Evolutionary conservation across 2,329 filamentous ascomycete genomes (phyloP), one percentile per base, ranked within the genome.

Genomic region (Tolypocladium paradoxum): DNA sequence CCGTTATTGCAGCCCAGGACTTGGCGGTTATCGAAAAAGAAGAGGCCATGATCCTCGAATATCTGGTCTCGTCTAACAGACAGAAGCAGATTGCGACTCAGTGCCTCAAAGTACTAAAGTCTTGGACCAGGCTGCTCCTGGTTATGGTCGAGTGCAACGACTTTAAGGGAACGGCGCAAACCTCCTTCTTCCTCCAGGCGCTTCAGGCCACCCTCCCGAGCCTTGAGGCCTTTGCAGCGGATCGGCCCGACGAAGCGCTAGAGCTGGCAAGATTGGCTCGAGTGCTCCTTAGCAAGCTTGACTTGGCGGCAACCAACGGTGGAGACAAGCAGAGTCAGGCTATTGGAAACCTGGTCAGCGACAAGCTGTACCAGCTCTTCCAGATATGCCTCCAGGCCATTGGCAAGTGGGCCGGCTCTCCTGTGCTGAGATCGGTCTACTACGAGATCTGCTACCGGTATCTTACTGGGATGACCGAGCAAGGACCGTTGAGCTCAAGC

Each of bases 371-470:
- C 64, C 87, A 96, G 64, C 79, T 97, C 4, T 96, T 99, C 76
- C 88, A 95, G 57, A 82, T 90, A 38, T 91, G 88, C 56, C 76
- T 96, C 16, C 81, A 85, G 60, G 89, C 90, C 6, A 86, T 95
- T 52, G 82, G 85, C 58, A 84, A 87, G 56, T 85, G 87, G 64
- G 79, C 84, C 2, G 84, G 85, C 5, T 84, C 81, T 51, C 74
- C 87, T 18, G 77, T 83, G 52, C 73, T 99, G 38, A 84, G 93
- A 50, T 84, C 93, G 54, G 79, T 88, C 24, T 92, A 95, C 70
- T 99, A 97, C 68, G 87, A 87, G 62, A 95, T 96, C 61, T 91
- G 88, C 71, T 92, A 91, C 66, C 83, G 88, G 22, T 95, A 95
- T 65, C 77, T 96, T 51, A 82, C 82, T 5, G 84, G 86, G 45